Base-by-base conservation (phyloP, 768 basidiomycete genomes). In the Boletus sensibilis region DNA sequence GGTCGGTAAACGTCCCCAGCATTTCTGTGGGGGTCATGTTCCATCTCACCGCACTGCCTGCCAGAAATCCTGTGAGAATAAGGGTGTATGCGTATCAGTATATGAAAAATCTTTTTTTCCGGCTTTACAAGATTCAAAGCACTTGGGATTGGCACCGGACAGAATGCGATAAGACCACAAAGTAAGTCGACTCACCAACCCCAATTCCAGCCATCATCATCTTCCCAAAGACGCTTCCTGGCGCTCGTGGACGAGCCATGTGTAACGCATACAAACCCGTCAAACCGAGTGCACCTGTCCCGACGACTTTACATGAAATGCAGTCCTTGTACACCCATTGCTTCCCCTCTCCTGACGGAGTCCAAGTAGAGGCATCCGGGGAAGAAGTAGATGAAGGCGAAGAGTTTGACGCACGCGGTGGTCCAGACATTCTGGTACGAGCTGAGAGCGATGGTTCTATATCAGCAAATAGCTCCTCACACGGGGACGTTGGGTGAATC, bases 231-330 rank as follows among this genome's bases (percentile, higher is more conserved):
- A 77, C 69, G 2, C 81, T 82, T 6, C 88, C 87, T 9, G 83
- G 86, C 12, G 85, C 85, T 41, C 76, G 75, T 25, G 79, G 76
- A 45, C 88, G 83, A 27, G 87, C 80, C 75, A 82, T 79, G 68
- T 79, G 78, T 27, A 91, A 70, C 2, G 89, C 87, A 65, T 91
- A 90, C 25, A 84, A 58, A 6, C 90, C 88, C 5, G 83, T 79
- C 5, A 79, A 79, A 21, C 78, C 82, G 6, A 90, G 78, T 2
- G 85, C 82, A 31, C 75, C 83, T 0, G 87, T 81, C 20, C 88
- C 88, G 39, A 88, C 80, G 52, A 90, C 73, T 40, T 82, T 81
- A 68, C 90, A 91, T 1, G 85, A 78, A n/a, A 88, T 63, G 57
- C 88, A 91, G 40, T 90, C 86, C 45, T 77, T 70, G 59, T 72